Evolutionary conservation across 345 rosid species (phyloP), one percentile per base, ranked within the genome.

Genomic region (Salix viminalis): DNA sequence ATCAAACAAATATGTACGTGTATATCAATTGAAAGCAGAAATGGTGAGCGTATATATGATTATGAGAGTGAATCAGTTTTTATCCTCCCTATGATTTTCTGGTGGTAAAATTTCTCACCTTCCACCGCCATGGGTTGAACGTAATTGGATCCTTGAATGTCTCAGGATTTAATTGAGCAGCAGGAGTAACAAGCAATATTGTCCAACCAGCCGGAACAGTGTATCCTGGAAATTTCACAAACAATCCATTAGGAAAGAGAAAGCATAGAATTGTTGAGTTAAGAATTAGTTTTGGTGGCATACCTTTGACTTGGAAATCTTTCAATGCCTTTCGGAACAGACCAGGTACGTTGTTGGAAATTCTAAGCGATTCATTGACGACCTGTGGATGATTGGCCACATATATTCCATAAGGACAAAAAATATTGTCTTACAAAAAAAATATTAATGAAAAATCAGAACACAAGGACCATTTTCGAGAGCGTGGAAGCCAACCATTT

Each of bases 61-160:
- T 14, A 11, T 0, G 61, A 7, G 23, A 19, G 60, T n/a, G 62
- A 56, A n/a, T 56, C 28, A 2, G n/a, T 13, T 61, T 16, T 41
- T 0, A 62, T 41, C 48, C 72, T 4, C 37, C 37, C 34, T 19
- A 16, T 8, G 18, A 13, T 71, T 5, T 37, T 14, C 11, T 26
- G 4, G 5, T 0, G 2, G 52, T 42, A 18, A 39, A 24, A 21
- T 1, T 28, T 15, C 18, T 52, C 61, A 80, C 79, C 88, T 81
- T 76, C 87, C 88, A 87, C 74, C 90, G 78, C 84, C 87, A 65
- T 30, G 68, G 68, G n/a, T 65, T 65, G 68, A 65, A 65, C 2
- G 68, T 30, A 18, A 65, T 5, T 10, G 62, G 62, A 11, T 58
- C 62, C 62, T 58, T 58, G 62, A 3, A 58, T 9, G 62, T 58